Evolutionary conservation across 2,329 filamentous ascomycete genomes (phyloP).

Genomic region (Colletotrichum tropicicola): DNA sequence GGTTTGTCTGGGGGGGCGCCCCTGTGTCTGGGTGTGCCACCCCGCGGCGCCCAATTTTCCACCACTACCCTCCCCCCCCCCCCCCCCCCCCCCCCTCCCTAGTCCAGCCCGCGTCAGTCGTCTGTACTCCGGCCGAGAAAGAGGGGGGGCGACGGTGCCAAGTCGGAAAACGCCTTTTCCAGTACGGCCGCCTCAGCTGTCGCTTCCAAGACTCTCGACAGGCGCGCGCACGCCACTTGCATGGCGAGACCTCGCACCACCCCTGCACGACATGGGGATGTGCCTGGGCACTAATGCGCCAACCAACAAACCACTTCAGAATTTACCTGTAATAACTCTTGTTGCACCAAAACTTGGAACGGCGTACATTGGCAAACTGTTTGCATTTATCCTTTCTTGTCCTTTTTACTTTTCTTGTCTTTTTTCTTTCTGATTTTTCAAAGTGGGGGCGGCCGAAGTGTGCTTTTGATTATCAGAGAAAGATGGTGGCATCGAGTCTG

Average conservation of each 20-base stretch:
- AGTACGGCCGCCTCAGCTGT: not conserved
- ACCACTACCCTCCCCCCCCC: no score
- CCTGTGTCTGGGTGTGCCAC: no score
- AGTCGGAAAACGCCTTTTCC: not conserved
- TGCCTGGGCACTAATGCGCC: not conserved
- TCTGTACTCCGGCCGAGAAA: constrained; percentile 30
- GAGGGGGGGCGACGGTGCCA: constrained; percentile 16
- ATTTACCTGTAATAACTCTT: constrained; percentile 25
- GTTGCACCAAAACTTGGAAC: constrained; percentile 14
- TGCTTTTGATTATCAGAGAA: constrained; percentile 10
- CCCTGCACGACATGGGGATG: constrained; percentile 4
- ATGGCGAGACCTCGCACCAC: not conserved
- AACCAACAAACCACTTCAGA: not conserved
- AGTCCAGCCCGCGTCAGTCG: not conserved
- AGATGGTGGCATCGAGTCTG: not conserved
- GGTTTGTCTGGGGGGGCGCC: no score
- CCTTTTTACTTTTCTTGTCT: not conserved
- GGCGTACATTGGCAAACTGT: constrained; percentile 20
- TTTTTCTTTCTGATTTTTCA: not conserved
- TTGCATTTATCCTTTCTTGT: constrained; percentile 3
- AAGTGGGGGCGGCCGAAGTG: not conserved
- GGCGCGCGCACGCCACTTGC: not conserved
- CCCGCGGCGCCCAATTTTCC: no score
- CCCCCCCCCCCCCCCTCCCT: no score
- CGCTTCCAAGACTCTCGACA: not conserved